A percentile compares a stretch with the other conserved stretches of the same genome.
Evolutionary conservation across 202 grass and related monocot genomes (phyloP).

Genomic region (Tripidium arundinaceum): DNA sequence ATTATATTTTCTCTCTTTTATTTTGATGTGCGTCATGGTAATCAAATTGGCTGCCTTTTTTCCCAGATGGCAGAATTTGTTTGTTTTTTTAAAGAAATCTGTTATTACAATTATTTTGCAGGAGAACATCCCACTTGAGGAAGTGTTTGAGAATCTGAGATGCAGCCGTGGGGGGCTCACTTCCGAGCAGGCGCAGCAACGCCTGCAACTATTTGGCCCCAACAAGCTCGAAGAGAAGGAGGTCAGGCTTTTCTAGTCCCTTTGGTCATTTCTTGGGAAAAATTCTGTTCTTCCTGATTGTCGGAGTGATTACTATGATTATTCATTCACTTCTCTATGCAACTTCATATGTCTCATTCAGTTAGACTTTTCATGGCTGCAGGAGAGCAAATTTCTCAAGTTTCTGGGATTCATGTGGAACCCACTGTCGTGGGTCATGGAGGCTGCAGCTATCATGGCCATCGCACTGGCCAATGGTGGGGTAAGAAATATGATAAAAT

Average conservation of each 20-base stretch:
- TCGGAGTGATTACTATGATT: not conserved
- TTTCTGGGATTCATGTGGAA: constrained; percentile 99
- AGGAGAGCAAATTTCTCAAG: constrained; percentile 97
- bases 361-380: constrained; percentile 6
- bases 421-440: constrained; percentile 98
- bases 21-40: not conserved
- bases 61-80: not conserved
- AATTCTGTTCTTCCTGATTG: not conserved
- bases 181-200: constrained; percentile 47
- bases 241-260: constrained; percentile 23
- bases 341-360: not conserved
- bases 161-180: constrained; percentile 68
- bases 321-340: not conserved
- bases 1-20: not conserved
- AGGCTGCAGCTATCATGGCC: constrained; percentile 94
- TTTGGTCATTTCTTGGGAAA: not conserved
- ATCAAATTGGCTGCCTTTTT: not conserved
- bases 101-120: constrained; percentile 12
- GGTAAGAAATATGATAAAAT: constrained; percentile 32
- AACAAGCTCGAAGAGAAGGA: constrained; percentile 99
- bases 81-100: not conserved
- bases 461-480: constrained; percentile 89
- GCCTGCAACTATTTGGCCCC: constrained; percentile 77
- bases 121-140: constrained; percentile 91
- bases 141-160: constrained; percentile 85